Percentiles rank a stretch among this genome's conserved stretches.
Evolutionary conservation across 139 green algal species (phyloP).

Genomic region (Dunaliella primolecta): DNA sequence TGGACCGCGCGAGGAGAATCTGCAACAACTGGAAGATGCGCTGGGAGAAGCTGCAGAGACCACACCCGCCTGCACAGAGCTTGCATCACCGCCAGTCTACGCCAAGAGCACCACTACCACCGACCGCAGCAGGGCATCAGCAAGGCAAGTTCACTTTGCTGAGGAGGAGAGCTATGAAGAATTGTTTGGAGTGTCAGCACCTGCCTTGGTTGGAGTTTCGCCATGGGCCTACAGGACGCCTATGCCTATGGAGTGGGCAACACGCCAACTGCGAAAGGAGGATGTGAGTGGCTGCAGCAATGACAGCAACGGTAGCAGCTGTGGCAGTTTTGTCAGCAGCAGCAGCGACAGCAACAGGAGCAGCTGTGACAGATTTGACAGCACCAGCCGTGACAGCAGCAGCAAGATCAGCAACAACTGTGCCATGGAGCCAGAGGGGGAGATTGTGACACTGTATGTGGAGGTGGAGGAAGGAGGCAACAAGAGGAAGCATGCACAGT

Average conservation of each 20-base stretch:
- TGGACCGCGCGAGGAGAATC: no score
- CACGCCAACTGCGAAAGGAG: no score
- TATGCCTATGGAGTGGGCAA: no score
- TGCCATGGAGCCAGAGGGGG: not conserved
- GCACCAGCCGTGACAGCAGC: not conserved
- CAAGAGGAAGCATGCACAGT: not conserved
- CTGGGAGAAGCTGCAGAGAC: constrained; percentile 8
- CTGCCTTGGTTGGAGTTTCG: no score
- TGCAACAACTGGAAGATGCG: not conserved
- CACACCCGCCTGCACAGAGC: not conserved
- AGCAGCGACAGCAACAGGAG: not conserved
- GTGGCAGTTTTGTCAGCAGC: not conserved
- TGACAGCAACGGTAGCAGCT: not conserved
- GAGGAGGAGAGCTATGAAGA: no score
- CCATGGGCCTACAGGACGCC: no score
- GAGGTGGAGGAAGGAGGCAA: constrained; percentile 8
- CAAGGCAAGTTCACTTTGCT: no score
- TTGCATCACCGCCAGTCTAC: not conserved
- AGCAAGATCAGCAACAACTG: not conserved
- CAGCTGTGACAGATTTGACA: not conserved
- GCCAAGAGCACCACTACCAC: constrained; percentile 12
- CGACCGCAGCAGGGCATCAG: not conserved
- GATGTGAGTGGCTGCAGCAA: no score
- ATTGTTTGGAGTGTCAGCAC: no score
- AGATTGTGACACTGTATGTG: constrained; percentile 14